Evolutionary conservation across 1,284 basidiomycete genomes (phyloP).

Genomic region (Coniferiporia sulphurascens): DNA sequence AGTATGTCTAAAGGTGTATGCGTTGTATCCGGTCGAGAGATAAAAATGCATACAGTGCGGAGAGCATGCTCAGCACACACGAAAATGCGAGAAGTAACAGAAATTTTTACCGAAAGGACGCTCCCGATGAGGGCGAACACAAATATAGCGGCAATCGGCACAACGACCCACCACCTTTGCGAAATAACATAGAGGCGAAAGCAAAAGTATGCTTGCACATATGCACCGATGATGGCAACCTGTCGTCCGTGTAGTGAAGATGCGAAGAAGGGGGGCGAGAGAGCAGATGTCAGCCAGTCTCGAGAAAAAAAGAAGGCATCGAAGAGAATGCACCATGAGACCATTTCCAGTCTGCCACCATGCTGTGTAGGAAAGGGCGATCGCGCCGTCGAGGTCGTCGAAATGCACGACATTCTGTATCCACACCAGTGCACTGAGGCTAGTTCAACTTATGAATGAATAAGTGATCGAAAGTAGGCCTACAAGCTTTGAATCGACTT

Average conservation of each 20-base stretch:
- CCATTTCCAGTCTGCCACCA: slow-evolving; percentile 32
- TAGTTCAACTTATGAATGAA: neutral
- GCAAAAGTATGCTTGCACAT: slow-evolving; percentile 30
- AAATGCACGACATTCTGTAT: slow-evolving; percentile 27
- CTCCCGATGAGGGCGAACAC: slow-evolving; percentile 27
- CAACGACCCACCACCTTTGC: slow-evolving; percentile 21
- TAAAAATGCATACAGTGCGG: too few species aligned
- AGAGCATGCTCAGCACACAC: neutral
- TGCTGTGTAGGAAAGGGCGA: slow-evolving; percentile 27
- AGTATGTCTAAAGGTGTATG: neutral
- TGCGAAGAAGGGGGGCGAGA: neutral
- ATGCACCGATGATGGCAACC: slow-evolving; percentile 30
- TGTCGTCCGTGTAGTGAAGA: slow-evolving; percentile 11
- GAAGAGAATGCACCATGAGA: slow-evolving; percentile 24
- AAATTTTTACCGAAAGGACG: slow-evolving; percentile 25
- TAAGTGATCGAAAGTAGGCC: slow-evolving; percentile 8
- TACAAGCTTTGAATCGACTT: slow-evolving; percentile 32
- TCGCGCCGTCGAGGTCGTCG: slow-evolving; percentile 27
- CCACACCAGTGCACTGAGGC: slow-evolving; percentile 29
- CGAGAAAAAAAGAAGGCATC: neutral
- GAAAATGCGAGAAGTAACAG: neutral
- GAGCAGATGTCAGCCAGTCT: neutral
- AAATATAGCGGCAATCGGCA: slow-evolving; percentile 23
- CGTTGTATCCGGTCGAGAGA: too few species aligned
- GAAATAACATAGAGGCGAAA: slow-evolving; percentile 28